Base-by-base conservation (phyloP, 169 alveolate genomes). In the Cytauxzoon felis region DNA sequence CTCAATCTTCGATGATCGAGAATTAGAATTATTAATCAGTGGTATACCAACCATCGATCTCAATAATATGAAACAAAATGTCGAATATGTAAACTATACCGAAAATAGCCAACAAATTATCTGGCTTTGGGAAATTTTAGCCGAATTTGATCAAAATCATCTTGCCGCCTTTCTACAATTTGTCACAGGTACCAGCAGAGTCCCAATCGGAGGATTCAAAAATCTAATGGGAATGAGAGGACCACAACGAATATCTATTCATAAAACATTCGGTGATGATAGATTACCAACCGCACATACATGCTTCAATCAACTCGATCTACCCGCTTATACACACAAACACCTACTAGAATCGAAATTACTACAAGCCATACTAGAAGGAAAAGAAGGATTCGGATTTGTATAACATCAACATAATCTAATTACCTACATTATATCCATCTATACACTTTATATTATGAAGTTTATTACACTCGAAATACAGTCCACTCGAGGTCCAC, bases 11-110 rank as follows among this genome's bases (percentile, higher is more conserved):
- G 99, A 95, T 71, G 95, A 92, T 84, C 81, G 90, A 76, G 98
- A 94, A 78, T 87, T 95, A 29, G 99, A 95, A 72, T 88, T 96
- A 36, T 87, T 95, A 33, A 94, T 97, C 56, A 92, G 98, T 26
- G 99, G 99, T 38, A 79, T 96, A 48, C 99, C 99, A n/a, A 94
- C 96, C 33, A 94, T 97, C 53, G 99, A 97, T 78, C 83, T 97
- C 19, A 93, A 92, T 56, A 98, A 97, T 81, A 75, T 96, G 88
- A 89, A 88, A 78, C 92, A 87, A 65, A 95, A 97, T 78, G 97
- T 98, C 11, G 97, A 94, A 51, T 97, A 94, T 80, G 90, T 87
- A 49, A 94, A 94, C 87, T 97, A 96, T 88, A 87, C 93, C 21
- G 89, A 88, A 50, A 76, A 72, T 41, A 87, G 95, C 41, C 83